Evolutionary conservation across 2,329 filamentous ascomycete genomes (phyloP).

Genomic region (Endocalyx cinctus): DNA sequence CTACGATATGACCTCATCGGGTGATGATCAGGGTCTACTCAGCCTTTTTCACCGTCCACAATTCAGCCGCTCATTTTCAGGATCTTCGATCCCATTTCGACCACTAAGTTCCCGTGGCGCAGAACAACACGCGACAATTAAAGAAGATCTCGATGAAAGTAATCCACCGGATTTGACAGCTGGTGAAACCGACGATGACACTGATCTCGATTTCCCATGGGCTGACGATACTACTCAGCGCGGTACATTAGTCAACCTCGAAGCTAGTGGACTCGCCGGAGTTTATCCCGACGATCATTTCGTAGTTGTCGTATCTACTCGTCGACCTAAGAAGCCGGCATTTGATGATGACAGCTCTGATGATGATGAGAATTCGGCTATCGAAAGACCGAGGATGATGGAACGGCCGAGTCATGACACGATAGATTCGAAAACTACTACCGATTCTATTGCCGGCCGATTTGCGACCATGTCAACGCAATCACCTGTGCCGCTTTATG

Average conservation of each 20-base stretch:
- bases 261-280: slow-evolving; percentile 56
- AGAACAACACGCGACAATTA: too few relatives aligned
- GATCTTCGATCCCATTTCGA: slow-evolving; percentile 44
- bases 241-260: slow-evolving; percentile 36
- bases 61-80: slow-evolving; percentile 36
- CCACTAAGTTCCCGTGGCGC: slow-evolving; percentile 38
- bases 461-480: slow-evolving; percentile 38
- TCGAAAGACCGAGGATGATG: slow-evolving; percentile 2
- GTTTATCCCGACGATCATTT: slow-evolving; percentile 63
- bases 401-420: slow-evolving; percentile 12
- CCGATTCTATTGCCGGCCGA: slow-evolving; percentile 37
- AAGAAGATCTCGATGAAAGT: slow-evolving; percentile 22
- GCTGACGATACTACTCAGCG: slow-evolving; percentile 37
- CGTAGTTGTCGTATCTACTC: slow-evolving; percentile 49
- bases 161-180: slow-evolving; percentile 29
- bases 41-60: slow-evolving; percentile 19
- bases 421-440: slow-evolving; percentile 22
- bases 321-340: slow-evolving; percentile 28
- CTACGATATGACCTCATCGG: slow-evolving; percentile 41
- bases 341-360: slow-evolving; percentile 6
- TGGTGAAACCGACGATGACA: slow-evolving; percentile 32
- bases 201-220: slow-evolving; percentile 45
- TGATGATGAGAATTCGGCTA: slow-evolving; percentile 3
- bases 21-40: slow-evolving; percentile 22
- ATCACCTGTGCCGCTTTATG: slow-evolving; percentile 25